Conservation (phyloP, 2,329 filamentous ascomycete genomes). For the Fusarium xyrophilum region DNA sequence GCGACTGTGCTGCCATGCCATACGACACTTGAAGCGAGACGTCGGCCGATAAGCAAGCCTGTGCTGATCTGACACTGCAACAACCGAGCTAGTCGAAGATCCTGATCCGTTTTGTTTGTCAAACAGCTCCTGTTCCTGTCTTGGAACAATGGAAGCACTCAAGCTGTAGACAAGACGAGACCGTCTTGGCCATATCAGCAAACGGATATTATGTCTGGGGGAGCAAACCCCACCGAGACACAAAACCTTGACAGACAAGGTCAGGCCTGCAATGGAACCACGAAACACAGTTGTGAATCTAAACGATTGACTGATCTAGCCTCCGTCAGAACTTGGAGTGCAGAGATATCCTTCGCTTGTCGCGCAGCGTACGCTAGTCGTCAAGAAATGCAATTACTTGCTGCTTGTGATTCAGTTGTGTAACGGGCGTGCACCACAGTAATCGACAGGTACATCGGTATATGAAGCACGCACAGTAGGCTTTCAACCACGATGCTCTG, state of each 20-base stretch:
- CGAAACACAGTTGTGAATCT: neutral
- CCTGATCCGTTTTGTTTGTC: slow-evolving; percentile 15
- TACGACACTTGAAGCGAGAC: slow-evolving; percentile 23
- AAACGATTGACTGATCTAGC: neutral
- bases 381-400: slow-evolving; percentile 22
- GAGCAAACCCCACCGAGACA: slow-evolving; percentile 7
- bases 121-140: slow-evolving; percentile 19
- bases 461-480: neutral
- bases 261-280: slow-evolving; percentile 29
- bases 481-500: neutral
- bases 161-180: slow-evolving; percentile 7
- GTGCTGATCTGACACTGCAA: slow-evolving; percentile 1
- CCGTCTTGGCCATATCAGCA: slow-evolving; percentile 4
- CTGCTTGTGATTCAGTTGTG: slow-evolving; percentile 22
- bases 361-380: slow-evolving; percentile 31
- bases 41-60: slow-evolving; percentile 8
- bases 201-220: slow-evolving; percentile 21
- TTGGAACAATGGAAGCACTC: slow-evolving; percentile 9
- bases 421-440: slow-evolving; percentile 15
- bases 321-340: slow-evolving; percentile 4
- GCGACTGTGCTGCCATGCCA: slow-evolving; percentile 10
- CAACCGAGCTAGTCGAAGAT: slow-evolving; percentile 7
- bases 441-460: neutral
- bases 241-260: slow-evolving; percentile 30
- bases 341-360: slow-evolving; percentile 21